phyloP scores from a whole-genome alignment of 2,329 filamentous ascomycete genomes.

The Chalaropsis thielavioides region DNA sequence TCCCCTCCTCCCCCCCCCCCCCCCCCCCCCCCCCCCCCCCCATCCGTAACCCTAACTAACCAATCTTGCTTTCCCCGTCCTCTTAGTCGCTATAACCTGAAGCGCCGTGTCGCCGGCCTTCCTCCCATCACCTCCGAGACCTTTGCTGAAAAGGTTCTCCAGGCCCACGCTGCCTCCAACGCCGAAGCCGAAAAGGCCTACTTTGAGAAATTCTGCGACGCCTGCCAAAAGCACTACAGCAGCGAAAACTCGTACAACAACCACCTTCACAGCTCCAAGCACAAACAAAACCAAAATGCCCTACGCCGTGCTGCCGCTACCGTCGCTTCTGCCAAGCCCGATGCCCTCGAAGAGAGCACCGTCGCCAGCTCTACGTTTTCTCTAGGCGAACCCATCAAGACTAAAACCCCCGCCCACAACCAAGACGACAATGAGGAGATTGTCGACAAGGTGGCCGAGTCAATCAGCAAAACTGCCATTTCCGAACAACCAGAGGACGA shows the following conservation, averaged over 20 bases:
- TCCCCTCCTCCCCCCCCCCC: background rate
- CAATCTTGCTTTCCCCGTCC: background rate
- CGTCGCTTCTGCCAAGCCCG: slow-evolving; percentile 27
- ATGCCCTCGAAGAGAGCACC: slow-evolving; percentile 61
- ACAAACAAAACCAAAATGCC: slow-evolving; percentile 45
- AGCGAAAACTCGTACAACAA: slow-evolving; percentile 94
- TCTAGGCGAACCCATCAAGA: slow-evolving; percentile 58
- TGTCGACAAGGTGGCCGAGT: slow-evolving; percentile 62
- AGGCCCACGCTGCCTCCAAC: slow-evolving; percentile 69
- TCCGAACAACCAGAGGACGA: slow-evolving; percentile 37
- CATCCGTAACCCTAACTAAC: slow-evolving; percentile 3
- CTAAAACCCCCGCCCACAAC: slow-evolving; percentile 33
- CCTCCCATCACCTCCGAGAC: slow-evolving; percentile 83
- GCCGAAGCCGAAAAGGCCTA: slow-evolving; percentile 78
- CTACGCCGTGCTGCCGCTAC: slow-evolving; percentile 23
- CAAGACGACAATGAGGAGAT: slow-evolving; percentile 57
- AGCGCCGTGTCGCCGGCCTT: slow-evolving; percentile 78
- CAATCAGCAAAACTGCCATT: slow-evolving; percentile 59
- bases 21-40: background rate
- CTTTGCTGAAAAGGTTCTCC: slow-evolving; percentile 90
- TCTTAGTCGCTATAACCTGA: slow-evolving; percentile 78
- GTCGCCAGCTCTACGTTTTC: slow-evolving; percentile 86
- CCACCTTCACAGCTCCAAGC: slow-evolving; percentile 81
- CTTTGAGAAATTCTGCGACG: slow-evolving; percentile 68
- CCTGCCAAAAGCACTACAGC: slow-evolving; percentile 85